Percentiles rank a stretch among this genome's conserved stretches.
Conservation (phyloP, 257 asterid species). For the Mitragyna speciosa region DNA sequence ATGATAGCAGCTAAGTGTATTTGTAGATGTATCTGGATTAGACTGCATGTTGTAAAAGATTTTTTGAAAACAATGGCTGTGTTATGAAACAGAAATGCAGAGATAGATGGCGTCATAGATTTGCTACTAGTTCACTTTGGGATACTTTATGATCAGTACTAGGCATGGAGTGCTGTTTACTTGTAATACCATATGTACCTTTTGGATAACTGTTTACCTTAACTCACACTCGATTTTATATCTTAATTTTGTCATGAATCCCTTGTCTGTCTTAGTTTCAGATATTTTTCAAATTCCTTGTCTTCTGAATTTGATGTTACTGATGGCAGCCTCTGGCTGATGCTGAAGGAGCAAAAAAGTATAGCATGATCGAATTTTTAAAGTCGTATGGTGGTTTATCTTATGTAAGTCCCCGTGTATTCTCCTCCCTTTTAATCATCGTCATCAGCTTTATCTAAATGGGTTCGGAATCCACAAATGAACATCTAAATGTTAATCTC, state of each 20-base stretch:
- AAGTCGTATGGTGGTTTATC: conserved; percentile 83
- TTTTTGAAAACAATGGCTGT: neutral
- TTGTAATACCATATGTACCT: neutral
- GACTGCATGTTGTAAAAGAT: neutral
- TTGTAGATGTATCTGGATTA: neutral
- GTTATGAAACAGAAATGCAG: no score
- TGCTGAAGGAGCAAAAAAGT: conserved; percentile 88
- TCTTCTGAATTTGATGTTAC: conserved; percentile 1
- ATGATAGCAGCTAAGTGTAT: neutral
- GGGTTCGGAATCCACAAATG: neutral
- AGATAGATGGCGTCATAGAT: neutral
- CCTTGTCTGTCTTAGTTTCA: neutral
- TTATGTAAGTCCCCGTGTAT: conserved; percentile 58
- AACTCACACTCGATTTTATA: neutral
- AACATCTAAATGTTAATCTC: neutral
- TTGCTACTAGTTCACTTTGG: neutral
- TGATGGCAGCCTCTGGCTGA: conserved; percentile 92
- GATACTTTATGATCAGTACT: neutral
- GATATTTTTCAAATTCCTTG: neutral
- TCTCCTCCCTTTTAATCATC: neutral
- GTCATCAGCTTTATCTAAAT: neutral
- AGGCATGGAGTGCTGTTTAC: neutral
- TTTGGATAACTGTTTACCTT: neutral
- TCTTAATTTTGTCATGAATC: neutral
- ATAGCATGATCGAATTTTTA: conserved; percentile 62